Percentiles rank a stretch among this genome's conserved stretches.
phyloP scores from a whole-genome alignment of 176 grass and related monocot genomes.

The Luzula sylvatica region DNA sequence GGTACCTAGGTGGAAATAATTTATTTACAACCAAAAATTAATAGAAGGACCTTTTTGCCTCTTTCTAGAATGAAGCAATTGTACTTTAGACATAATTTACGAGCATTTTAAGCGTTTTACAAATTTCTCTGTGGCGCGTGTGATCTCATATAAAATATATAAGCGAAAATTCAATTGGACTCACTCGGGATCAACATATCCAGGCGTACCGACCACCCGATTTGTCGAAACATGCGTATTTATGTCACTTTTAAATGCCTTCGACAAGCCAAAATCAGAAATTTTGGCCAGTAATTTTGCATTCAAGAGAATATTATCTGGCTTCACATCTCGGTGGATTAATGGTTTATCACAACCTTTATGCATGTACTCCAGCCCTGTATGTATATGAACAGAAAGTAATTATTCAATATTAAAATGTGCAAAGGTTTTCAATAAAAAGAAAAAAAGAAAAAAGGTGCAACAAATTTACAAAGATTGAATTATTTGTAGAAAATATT shows the following conservation, averaged over 20 bases:
- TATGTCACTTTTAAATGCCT: background rate
- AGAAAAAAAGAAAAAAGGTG: background rate
- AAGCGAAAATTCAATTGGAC: background rate
- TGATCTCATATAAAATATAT: background rate
- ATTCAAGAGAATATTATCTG: constrained; percentile 35
- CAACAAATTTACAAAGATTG: background rate
- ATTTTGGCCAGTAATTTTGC: constrained; percentile 41
- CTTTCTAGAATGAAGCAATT: too few relatives aligned
- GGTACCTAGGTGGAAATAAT: constrained; percentile 14
- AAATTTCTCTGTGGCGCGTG: too few relatives aligned
- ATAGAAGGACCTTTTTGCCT: too few relatives aligned
- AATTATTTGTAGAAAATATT: too few relatives aligned
- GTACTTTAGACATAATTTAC: too few relatives aligned
- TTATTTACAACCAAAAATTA: too few relatives aligned
- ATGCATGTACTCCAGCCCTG: constrained; percentile 34
- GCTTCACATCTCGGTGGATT: constrained; percentile 51
- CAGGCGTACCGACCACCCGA: constrained; percentile 9
- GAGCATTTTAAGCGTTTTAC: background rate
- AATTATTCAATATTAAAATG: background rate
- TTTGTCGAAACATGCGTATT: constrained; percentile 23
- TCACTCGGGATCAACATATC: constrained; percentile 52
- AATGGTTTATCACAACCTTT: constrained; percentile 27
- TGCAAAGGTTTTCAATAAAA: background rate
- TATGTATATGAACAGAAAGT: background rate
- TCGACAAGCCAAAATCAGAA: constrained; percentile 51